These are phyloP conservation scores for Fusarium cyanostomum DNA, from an alignment of 2,329 filamentous ascomycete genomes.

Conservation along the genomic window DNA sequence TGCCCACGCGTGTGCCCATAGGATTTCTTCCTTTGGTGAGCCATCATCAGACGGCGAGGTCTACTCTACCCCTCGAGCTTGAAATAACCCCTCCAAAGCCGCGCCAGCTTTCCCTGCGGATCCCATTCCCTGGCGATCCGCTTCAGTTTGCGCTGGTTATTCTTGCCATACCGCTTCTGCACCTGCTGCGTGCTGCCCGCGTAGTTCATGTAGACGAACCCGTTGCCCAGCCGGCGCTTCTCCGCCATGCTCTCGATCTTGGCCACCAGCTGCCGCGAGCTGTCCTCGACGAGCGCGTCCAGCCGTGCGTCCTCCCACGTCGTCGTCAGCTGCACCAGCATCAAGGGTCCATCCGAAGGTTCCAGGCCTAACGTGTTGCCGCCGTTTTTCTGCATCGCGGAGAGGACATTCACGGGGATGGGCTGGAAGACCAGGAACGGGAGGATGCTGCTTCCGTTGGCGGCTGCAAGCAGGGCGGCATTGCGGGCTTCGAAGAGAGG, in stretches of 20 bases:
- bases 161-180: conserved; percentile 5
- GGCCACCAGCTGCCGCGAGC: neutral
- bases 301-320: conserved; percentile 2
- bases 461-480: conserved; percentile 18
- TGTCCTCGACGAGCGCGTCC: conserved; percentile 1
- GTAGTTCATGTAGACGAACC: conserved; percentile 28
- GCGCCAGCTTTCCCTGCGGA: conserved; percentile 3
- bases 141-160: conserved; percentile 11
- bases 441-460: neutral
- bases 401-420: conserved; percentile 35
- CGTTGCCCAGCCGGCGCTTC: neutral
- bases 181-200: conserved; percentile 17
- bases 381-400: conserved; percentile 16
- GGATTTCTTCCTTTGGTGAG: no score
- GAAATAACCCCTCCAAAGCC: conserved; percentile 14
- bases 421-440: conserved; percentile 51
- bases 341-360: neutral
- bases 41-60: conserved; percentile 59
- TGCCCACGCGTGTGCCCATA: no score
- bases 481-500: conserved; percentile 38
- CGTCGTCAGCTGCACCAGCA: conserved; percentile 13
- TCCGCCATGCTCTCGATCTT: neutral
- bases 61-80: conserved; percentile 4
- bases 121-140: conserved; percentile 13
- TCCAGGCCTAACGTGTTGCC: conserved; percentile 9